phyloP scores from a whole-genome alignment of 495 filamentous ascomycete genomes.

The Delitschia confertaspora region DNA sequence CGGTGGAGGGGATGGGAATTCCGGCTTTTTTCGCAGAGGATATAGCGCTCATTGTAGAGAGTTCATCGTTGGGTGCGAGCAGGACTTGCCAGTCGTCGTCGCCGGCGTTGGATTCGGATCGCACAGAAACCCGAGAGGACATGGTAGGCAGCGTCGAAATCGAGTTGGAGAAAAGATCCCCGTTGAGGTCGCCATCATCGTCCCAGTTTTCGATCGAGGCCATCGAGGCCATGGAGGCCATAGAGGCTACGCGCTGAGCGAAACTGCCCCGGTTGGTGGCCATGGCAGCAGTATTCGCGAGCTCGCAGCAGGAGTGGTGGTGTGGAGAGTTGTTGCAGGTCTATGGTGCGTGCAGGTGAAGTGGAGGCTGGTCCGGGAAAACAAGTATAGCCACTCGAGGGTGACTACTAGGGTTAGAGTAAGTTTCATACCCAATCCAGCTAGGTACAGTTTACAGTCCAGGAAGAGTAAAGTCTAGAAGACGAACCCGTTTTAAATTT shows the following conservation, averaged over 20 bases:
- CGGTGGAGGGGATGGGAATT: constrained; percentile 81
- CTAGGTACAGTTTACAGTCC: no score
- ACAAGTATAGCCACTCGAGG: no score
- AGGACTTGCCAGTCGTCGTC: constrained; percentile 83
- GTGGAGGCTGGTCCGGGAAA: constrained; percentile 1
- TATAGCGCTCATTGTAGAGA: constrained; percentile 72
- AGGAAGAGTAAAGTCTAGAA: no score
- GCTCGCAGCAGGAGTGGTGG: constrained; percentile 1
- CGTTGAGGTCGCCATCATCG: constrained; percentile 72
- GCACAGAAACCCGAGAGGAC: constrained; percentile 67
- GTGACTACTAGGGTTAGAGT: no score
- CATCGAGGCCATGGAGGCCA: constrained; percentile 9
- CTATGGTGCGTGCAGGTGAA: neutral
- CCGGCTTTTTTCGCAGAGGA: constrained; percentile 77
- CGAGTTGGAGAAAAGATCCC: constrained; percentile 54
- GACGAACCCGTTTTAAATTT: no score
- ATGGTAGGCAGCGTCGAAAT: constrained; percentile 61
- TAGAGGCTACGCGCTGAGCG: constrained; percentile 25
- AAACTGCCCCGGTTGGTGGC: constrained; percentile 23
- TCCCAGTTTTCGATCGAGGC: constrained; percentile 67
- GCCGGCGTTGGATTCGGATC: constrained; percentile 59
- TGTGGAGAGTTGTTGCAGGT: neutral
- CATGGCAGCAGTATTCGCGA: constrained; percentile 18
- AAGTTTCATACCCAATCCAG: no score
- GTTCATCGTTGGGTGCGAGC: constrained; percentile 68